These are phyloP conservation scores for Russula earlei DNA, from an alignment of 768 basidiomycete genomes.

Conservation along the genomic window DNA sequence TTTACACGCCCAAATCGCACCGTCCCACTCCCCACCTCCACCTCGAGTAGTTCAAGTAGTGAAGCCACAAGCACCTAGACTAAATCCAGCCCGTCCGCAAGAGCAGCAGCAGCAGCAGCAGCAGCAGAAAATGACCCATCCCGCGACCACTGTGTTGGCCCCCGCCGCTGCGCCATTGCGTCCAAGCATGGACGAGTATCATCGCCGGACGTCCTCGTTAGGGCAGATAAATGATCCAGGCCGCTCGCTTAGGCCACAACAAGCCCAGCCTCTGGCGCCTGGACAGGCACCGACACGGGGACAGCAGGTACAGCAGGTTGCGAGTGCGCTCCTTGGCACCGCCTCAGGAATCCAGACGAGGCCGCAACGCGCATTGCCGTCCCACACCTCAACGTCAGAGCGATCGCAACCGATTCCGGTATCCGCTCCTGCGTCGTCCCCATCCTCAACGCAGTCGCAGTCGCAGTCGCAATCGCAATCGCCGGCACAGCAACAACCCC, in stretches of 20 bases:
- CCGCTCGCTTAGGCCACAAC: background rate
- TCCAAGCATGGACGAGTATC: background rate
- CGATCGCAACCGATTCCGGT: background rate
- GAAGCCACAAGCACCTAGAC: background rate
- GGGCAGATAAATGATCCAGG: background rate
- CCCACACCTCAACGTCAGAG: background rate
- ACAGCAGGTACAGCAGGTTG: background rate
- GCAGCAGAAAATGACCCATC: constrained; percentile 2
- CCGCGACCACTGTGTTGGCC: background rate
- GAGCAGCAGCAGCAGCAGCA: background rate
- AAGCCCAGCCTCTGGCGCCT: background rate
- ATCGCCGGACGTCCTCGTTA: background rate
- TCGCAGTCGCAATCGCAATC: background rate
- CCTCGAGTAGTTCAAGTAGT: background rate
- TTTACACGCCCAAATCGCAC: constrained; percentile 6
- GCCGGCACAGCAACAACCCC: background rate
- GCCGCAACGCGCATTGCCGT: background rate
- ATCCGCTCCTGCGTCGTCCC: background rate
- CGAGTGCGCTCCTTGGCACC: background rate
- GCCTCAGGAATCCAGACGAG: constrained; percentile 1
- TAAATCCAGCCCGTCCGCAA: background rate
- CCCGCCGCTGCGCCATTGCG: background rate
- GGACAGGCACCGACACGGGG: background rate
- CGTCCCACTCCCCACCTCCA: background rate
- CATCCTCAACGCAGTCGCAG: background rate